Evolutionary conservation across 805 yeast genomes (phyloP), one percentile per base, ranked within the genome.

Genomic region (Candida boleticola): DNA sequence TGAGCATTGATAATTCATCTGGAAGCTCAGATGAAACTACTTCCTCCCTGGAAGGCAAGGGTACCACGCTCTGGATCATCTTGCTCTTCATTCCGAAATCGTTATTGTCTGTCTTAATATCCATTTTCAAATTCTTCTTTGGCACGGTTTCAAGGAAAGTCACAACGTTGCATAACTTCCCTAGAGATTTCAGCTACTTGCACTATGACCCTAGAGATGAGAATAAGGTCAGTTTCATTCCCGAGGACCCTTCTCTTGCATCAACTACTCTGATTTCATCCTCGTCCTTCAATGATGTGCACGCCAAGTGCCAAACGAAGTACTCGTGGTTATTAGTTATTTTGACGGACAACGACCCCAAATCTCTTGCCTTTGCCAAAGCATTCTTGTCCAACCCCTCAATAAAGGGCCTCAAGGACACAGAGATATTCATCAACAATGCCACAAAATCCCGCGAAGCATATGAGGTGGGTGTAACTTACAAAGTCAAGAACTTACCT

Each of bases 31-130:
- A 20, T n/a, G 32, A 29, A 11, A 11, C 32, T 6, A n/a, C 5
- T 29, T 11, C n/a, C 13, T 6, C 32, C 26, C 14, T n/a, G 16
- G 14, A 37, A 26, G 23, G 32, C 29, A 23, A 32, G 32, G 13
- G 18, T 10, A 22, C 29, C 10, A 44, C 40, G 14, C 41, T 80
- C 5, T 54, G 83, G 51, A 64, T 82, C 39, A 54, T 82, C 1
- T 50, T 84, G 2, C 58, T 82, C 55, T 46, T 83, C 5, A 58
- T 84, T 9, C 90, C 89, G 10, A 73, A 68, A 42, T 50, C 80
- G 1, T 37, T 79, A 6, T 62, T 77, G 37, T 63, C 66, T 7
- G 40, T 77, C 6, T 52, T 77, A 1, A 53, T 68, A 9, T 69
- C 78, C 1, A 51, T 62, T 3, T 45, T 63, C 35, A 54, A 52